Percentiles rank a stretch among this genome's conserved stretches.
These are phyloP conservation scores for Rhypophila decipiens DNA, from an alignment of 495 filamentous ascomycete genomes.

Conservation along the genomic window DNA sequence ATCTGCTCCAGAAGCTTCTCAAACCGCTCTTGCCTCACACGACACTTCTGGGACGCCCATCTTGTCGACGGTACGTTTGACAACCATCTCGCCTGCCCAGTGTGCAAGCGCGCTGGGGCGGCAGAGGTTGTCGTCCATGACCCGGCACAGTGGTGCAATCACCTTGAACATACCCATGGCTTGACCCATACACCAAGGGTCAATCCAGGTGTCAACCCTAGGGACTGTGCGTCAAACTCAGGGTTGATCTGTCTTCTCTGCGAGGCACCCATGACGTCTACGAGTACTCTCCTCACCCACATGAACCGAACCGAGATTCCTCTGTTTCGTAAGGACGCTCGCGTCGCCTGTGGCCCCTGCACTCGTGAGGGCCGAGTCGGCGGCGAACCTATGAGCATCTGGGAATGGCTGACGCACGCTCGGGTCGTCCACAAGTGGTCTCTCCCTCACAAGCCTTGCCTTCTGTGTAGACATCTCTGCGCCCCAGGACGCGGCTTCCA, in stretches of 20 bases:
- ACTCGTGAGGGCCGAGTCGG: slow-evolving; percentile 8
- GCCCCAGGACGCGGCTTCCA: neutral
- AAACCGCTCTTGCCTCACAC: slow-evolving; percentile 5
- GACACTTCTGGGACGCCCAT: slow-evolving; percentile 5
- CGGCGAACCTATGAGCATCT: slow-evolving; percentile 6
- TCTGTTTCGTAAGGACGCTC: slow-evolving; percentile 6
- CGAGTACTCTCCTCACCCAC: slow-evolving; percentile 6
- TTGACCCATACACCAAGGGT: slow-evolving; percentile 6
- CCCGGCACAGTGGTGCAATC: slow-evolving; percentile 6
- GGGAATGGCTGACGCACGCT: slow-evolving; percentile 8
- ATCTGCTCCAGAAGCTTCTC: slow-evolving; percentile 4
- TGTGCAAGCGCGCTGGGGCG: slow-evolving; percentile 3
- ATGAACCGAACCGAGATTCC: slow-evolving; percentile 11
- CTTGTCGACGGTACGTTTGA: slow-evolving; percentile 8
- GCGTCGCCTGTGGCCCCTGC: slow-evolving; percentile 4
- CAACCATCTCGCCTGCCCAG: slow-evolving; percentile 5
- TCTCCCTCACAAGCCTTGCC: slow-evolving; percentile 4
- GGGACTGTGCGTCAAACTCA: slow-evolving; percentile 7
- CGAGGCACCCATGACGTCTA: slow-evolving; percentile 8
- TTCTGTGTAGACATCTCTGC: slow-evolving; percentile 7
- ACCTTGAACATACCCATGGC: slow-evolving; percentile 10
- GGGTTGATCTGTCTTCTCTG: slow-evolving; percentile 6
- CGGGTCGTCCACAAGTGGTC: slow-evolving; percentile 5
- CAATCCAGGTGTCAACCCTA: slow-evolving; percentile 3
- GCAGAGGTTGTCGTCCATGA: slow-evolving; percentile 7